Evolutionary conservation across 331 rosid genomes (phyloP).

Genomic region (Quercus lobata): DNA sequence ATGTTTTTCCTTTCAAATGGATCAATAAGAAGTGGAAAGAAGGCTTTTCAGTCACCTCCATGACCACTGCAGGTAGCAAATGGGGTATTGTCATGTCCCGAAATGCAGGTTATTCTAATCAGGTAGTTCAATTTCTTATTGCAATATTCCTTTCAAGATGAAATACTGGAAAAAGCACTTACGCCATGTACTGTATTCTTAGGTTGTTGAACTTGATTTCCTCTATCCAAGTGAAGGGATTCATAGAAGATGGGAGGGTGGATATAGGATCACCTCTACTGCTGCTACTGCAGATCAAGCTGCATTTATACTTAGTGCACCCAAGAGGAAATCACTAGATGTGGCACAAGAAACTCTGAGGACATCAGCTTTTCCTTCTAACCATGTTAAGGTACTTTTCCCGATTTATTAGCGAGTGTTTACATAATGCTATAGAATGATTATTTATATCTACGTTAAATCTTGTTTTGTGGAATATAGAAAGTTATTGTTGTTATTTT

Average conservation of each 20-base stretch:
- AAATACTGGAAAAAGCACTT: background rate
- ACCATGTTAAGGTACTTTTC: slow-evolving; percentile 35
- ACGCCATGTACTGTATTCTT: background rate
- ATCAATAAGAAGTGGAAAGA: slow-evolving; percentile 49
- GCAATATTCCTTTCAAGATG: background rate
- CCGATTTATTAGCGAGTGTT: background rate
- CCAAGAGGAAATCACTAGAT: slow-evolving; percentile 34
- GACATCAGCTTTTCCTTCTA: slow-evolving; percentile 34
- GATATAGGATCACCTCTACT: slow-evolving; percentile 42
- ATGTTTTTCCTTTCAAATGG: slow-evolving; percentile 49
- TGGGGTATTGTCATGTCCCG: slow-evolving; percentile 50
- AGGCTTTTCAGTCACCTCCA: slow-evolving; percentile 46
- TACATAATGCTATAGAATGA: background rate
- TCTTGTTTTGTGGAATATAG: background rate
- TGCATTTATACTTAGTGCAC: slow-evolving; percentile 45
- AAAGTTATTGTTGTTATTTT: background rate
- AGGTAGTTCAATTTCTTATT: slow-evolving; percentile 21
- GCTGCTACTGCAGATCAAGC: slow-evolving; percentile 49
- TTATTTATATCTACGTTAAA: background rate
- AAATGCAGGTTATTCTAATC: slow-evolving; percentile 40
- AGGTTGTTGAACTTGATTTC: slow-evolving; percentile 47
- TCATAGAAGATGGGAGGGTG: slow-evolving; percentile 45
- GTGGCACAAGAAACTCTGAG: slow-evolving; percentile 45
- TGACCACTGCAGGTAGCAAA: slow-evolving; percentile 42
- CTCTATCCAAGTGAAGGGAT: slow-evolving; percentile 48